These are phyloP conservation scores for Fonsecaea pugnacius DNA, from an alignment of 2,329 filamentous ascomycete genomes.

Conservation along the genomic window DNA sequence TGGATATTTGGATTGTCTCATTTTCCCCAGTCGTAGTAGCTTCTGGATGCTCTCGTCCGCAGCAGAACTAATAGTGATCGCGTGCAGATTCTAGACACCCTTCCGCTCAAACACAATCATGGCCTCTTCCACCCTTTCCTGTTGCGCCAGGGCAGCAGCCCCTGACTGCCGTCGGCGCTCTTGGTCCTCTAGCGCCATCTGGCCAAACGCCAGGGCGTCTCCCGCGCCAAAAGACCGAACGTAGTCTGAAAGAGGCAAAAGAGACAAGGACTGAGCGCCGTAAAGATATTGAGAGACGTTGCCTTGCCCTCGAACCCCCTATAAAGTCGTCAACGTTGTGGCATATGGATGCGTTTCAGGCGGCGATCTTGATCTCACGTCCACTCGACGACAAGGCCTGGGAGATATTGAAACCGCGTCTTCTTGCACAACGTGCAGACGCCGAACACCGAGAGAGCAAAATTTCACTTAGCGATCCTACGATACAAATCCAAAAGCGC, in stretches of 20 bases:
- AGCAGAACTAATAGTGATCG: not conserved
- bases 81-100: conserved; percentile 2
- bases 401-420: conserved; percentile 68
- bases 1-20: not conserved
- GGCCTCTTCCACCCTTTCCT: not conserved
- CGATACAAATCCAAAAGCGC: conserved; percentile 53
- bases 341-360: conserved; percentile 74
- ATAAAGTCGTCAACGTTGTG: conserved; percentile 65
- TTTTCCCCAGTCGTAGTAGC: not conserved
- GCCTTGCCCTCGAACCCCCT: conserved; percentile 68
- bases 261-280: conserved; percentile 56
- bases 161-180: not conserved
- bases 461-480: conserved; percentile 7
- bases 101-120: not conserved
- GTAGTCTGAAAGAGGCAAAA: conserved; percentile 27
- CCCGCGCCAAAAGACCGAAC: conserved; percentile 22
- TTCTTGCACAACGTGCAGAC: conserved; percentile 67
- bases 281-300: conserved; percentile 73
- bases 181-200: not conserved
- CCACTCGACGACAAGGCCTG: conserved; percentile 72
- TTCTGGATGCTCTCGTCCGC: not conserved
- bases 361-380: conserved; percentile 70
- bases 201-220: not conserved
- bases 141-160: not conserved
- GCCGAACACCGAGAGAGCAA: conserved; percentile 62